These are phyloP conservation scores for Trametes cingulata DNA, from an alignment of 768 basidiomycete genomes.

Conservation along the genomic window DNA sequence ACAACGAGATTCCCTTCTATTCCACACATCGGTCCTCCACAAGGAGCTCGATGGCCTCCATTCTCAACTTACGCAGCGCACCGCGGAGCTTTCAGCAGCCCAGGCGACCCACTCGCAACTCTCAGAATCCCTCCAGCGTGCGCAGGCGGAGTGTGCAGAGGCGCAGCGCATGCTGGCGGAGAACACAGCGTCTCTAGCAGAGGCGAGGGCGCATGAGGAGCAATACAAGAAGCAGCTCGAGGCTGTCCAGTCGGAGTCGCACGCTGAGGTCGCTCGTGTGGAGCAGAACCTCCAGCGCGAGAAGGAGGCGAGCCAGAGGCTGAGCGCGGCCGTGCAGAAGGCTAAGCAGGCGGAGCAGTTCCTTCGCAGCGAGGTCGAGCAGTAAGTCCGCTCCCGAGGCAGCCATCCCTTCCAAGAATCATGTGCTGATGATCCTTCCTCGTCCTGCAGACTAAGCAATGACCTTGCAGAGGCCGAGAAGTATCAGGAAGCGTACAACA, in stretches of 20 bases:
- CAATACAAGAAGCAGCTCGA: slow-evolving; percentile 31
- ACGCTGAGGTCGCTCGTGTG: slow-evolving; percentile 34
- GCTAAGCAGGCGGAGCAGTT: slow-evolving; percentile 66
- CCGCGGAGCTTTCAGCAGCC: slow-evolving; percentile 42
- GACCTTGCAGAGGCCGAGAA: slow-evolving; percentile 62
- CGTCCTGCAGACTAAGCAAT: slow-evolving; percentile 37
- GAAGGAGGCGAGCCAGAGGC: slow-evolving; percentile 43
- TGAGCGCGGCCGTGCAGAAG: slow-evolving; percentile 54
- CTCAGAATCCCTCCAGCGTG: slow-evolving; percentile 39
- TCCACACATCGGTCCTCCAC: slow-evolving; percentile 20
- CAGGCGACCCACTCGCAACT: slow-evolving; percentile 45
- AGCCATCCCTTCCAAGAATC: too few species aligned
- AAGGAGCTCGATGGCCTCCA: slow-evolving; percentile 23
- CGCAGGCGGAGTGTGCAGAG: slow-evolving; percentile 25
- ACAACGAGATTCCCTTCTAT: slow-evolving; percentile 24
- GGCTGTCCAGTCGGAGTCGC: slow-evolving; percentile 30
- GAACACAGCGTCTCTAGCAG: slow-evolving; percentile 20
- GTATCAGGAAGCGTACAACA: slow-evolving; percentile 72
- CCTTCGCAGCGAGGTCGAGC: slow-evolving; percentile 65
- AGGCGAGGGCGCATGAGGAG: slow-evolving; percentile 25
- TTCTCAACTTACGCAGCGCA: slow-evolving; percentile 24
- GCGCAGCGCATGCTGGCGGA: slow-evolving; percentile 27
- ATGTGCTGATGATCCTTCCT: neutral
- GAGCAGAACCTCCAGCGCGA: slow-evolving; percentile 33
- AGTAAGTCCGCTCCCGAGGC: slow-evolving; percentile 52